Base-by-base conservation (phyloP, 345 rosid species). In the Cardiospermum halicacabum region DNA sequence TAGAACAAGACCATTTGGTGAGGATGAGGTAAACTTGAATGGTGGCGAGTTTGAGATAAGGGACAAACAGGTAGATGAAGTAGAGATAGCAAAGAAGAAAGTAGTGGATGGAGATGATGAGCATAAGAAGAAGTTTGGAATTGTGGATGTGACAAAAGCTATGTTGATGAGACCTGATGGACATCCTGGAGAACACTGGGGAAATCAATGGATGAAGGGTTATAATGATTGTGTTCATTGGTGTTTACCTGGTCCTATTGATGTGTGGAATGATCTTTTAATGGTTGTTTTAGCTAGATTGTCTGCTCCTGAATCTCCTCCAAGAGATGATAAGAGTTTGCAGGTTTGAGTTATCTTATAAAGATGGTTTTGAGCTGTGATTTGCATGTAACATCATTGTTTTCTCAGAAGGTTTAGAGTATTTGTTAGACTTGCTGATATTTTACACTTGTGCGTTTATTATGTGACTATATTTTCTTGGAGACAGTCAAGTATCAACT, bases 171-270 rank as follows among this genome's bases (percentile, higher is more conserved):
- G 94, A 68, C 85, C 94, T 0, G 96, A 93, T 56, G 97, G 96
- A 3, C 97, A 93, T 34, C 97, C 99, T 0, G 80, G 85, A 26
- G 73, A 66, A 27, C 67, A 63, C 55, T 86, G 91, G 96, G 92
- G 84, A 6, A 90, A 93, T 60, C 75, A 81, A 65, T 82, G 89
- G 97, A 86, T 84, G 92, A 85, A 67, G 36, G 98, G 94, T 3
- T 88, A 65, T 30, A 93, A 81, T 21, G 96, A 90, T 63, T 90
- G 96, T 47, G 83, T 84, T 10, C 96, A 88, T 57, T 86, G 98
- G 97, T 93, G 98, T 80, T 64, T 93, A 71, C 98, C 98, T 0
- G 97, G 97, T 2, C 95, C 97, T 0, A 77, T 90, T 1, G 97
- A 91, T 70, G 47, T 71, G 0, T 93, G 98, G 98, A 91, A 66